Conservation (phyloP, 192 early-diverging fungal genomes). For the Pilaira anomala region DNA sequence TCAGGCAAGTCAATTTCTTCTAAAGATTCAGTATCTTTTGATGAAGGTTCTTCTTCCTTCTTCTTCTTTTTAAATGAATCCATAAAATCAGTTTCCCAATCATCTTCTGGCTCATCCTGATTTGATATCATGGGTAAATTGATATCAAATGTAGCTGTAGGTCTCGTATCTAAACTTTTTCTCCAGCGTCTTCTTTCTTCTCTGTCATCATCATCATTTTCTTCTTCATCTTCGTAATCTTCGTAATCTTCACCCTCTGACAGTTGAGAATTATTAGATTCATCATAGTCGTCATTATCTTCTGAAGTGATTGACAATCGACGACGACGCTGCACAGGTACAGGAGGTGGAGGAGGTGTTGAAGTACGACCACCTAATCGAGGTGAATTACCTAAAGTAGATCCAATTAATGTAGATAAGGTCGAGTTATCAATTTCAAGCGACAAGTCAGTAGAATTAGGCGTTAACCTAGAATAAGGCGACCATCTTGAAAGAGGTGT, state of each 20-base stretch:
- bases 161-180: too few species aligned
- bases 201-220: background rate
- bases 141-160: too few species aligned
- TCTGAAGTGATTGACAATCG: too few species aligned
- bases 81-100: conserved; percentile 1
- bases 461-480: background rate
- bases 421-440: conserved; percentile 6
- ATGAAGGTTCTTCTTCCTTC: too few species aligned
- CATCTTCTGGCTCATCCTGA: background rate
- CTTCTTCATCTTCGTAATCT: conserved; percentile 4
- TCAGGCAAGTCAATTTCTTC: too few species aligned
- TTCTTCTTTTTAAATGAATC: conserved; percentile 8
- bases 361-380: background rate
- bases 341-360: conserved; percentile 2
- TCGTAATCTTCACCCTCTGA: background rate
- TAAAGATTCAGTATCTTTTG: too few species aligned
- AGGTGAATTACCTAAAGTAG: conserved; percentile 2
- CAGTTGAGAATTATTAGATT: background rate
- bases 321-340: background rate
- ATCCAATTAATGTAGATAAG: conserved; percentile 6
- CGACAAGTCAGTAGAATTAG: conserved; percentile 5
- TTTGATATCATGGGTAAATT: conserved; percentile 1
- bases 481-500: conserved; percentile 13
- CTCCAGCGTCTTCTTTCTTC: background rate
- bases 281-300: background rate